Conservation (phyloP, 495 filamentous ascomycete genomes). For the Aspergillus carlsbadensis region DNA sequence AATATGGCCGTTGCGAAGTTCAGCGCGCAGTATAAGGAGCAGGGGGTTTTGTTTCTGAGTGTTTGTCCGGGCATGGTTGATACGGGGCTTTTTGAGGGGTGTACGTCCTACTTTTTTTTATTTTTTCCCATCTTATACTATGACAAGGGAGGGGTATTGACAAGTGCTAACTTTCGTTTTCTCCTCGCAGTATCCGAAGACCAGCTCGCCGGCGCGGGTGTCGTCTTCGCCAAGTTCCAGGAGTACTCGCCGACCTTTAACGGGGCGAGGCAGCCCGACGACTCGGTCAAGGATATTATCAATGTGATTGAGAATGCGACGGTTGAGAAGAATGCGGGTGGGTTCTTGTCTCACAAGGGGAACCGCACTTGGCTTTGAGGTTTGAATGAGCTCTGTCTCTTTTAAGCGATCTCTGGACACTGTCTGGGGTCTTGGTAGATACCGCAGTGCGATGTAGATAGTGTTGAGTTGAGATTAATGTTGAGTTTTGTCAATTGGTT, state of each 20-base stretch:
- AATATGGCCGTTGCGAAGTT: constrained; percentile 48
- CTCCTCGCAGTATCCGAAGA: constrained; percentile 35
- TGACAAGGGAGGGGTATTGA: too few species aligned
- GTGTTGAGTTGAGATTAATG: too few species aligned
- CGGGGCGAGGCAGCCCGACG: constrained; percentile 41
- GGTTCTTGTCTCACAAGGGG: constrained; percentile 55
- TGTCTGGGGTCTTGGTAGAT: too few species aligned
- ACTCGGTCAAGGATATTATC: constrained; percentile 39
- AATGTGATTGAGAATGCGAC: constrained; percentile 47
- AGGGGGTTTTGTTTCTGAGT: constrained; percentile 51
- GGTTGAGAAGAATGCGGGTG: constrained; percentile 48
- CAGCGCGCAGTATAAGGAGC: constrained; percentile 48
- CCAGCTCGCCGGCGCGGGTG: constrained; percentile 26
- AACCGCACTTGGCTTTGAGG: too few species aligned
- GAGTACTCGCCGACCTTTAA: constrained; percentile 50
- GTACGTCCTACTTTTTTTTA: constrained; percentile 4
- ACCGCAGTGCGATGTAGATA: too few species aligned
- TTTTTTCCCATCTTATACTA: too few species aligned
- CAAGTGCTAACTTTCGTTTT: background rate
- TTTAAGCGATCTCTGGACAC: too few species aligned
- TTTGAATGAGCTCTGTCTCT: too few species aligned
- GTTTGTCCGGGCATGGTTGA: constrained; percentile 51
- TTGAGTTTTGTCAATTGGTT: too few species aligned
- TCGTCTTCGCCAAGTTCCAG: constrained; percentile 34
- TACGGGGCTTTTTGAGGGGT: constrained; percentile 25